Base-by-base conservation (phyloP, 208 protist genomes). In the Acanthamoeba royreba region DNA sequence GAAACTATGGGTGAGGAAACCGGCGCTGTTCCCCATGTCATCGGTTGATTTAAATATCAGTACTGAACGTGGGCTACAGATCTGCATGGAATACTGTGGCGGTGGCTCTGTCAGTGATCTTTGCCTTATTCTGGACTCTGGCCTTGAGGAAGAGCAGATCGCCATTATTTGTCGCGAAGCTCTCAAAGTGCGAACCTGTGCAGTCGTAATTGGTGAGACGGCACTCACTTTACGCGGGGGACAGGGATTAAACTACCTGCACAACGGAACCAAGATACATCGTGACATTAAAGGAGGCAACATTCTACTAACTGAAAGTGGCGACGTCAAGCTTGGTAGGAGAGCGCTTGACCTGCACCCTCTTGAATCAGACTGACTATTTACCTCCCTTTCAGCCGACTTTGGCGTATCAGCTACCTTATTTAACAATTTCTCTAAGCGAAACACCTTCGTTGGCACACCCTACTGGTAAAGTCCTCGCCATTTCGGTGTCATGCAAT, bases 31-130 rank as follows among this genome's bases (percentile, higher is more conserved):
- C 49, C 69, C 15, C 31, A 81, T 25, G 69, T 19, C 69, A 33
- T 33, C 33, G 19, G 31, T 25, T 46, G 15, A 63, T 22, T 63
- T 63, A 25, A 63, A 63, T 25, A 63, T 63, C 22, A 25, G 53
- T 25, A 25, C 25, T 63, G 53, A 25, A 22, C 49, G 49, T 58
- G 13, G 49, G 49, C 49, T 58, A 47, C 92, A 96, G 95, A 97
- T 97, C 74, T 93, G 95, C 61, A 97, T 97, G 96, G 96, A 97
- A 83, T 97, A 96, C 87, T 97, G 96, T 92, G 93, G 94, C 15
- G 86, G 85, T 7, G 96, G 96, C 49, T 96, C 95, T 17, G 94
- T 96, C 28, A 92, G 87, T 45, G 96, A 97, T 81, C 77, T 97
- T 31, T 96, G 96, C 94, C 77, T 86, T 17, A 77, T 97, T 19